Conservation (phyloP, 2,329 filamentous ascomycete species). For the Aspergillus sp. region DNA sequence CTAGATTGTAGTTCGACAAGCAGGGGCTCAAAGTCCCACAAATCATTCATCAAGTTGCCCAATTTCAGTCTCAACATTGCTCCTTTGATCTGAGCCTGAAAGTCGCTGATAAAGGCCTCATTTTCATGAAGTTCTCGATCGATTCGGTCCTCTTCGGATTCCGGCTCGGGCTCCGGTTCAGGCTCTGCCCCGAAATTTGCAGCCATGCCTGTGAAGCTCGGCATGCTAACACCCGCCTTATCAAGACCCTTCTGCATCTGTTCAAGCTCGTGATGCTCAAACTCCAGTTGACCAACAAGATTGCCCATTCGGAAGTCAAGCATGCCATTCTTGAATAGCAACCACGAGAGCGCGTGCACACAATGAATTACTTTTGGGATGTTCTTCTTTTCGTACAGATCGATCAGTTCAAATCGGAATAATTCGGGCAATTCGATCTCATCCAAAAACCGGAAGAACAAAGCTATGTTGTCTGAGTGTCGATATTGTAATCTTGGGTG, state of each 20-base stretch:
- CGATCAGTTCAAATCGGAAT: slow-evolving; percentile 94
- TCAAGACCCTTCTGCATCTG: slow-evolving; percentile 96
- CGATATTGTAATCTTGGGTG: slow-evolving; percentile 82
- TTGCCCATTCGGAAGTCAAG: slow-evolving; percentile 96
- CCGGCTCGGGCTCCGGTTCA: slow-evolving; percentile 66
- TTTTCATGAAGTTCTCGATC: slow-evolving; percentile 76
- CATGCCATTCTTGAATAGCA: slow-evolving; percentile 92
- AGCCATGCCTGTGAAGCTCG: slow-evolving; percentile 95
- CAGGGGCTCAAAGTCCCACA: slow-evolving; percentile 81
- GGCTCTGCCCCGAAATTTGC: slow-evolving; percentile 89
- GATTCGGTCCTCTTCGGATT: slow-evolving; percentile 86
- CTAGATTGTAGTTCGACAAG: slow-evolving; percentile 79
- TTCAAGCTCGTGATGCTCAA: slow-evolving; percentile 95
- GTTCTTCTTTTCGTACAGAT: slow-evolving; percentile 99
- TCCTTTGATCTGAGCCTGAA: slow-evolving; percentile 83
- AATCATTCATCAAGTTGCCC: slow-evolving; percentile 75
- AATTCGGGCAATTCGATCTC: slow-evolving; percentile 90
- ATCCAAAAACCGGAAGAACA: slow-evolving; percentile 91
- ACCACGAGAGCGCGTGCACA: slow-evolving; percentile 93
- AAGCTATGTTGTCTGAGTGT: slow-evolving; percentile 95
- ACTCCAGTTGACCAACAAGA: slow-evolving; percentile 90
- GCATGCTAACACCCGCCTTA: slow-evolving; percentile 91
- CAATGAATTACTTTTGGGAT: slow-evolving; percentile 99
- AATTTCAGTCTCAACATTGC: slow-evolving; percentile 72
- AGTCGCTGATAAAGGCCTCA: slow-evolving; percentile 65